Percentiles rank a stretch among this genome's conserved stretches.
Evolutionary conservation across 306 rosid genomes (phyloP).

Genomic region (Prunus dulcis): DNA sequence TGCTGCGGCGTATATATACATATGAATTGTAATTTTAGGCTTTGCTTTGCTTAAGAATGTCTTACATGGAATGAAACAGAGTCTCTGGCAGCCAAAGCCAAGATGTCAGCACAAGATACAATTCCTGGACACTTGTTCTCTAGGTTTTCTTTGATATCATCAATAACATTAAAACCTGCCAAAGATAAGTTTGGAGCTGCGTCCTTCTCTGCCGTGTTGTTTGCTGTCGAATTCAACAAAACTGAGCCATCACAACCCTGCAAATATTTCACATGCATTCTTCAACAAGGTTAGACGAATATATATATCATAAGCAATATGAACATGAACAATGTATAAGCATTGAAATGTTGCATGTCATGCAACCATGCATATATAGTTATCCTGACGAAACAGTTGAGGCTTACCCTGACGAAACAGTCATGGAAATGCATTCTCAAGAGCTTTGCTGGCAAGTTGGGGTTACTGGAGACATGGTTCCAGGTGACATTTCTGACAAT

Average conservation of each 20-base stretch:
- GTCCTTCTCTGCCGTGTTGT: constrained; percentile 24
- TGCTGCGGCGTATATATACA: background rate
- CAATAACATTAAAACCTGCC: constrained; percentile 28
- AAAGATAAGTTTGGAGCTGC: constrained; percentile 16
- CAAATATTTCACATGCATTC: background rate
- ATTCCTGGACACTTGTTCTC: constrained; percentile 31
- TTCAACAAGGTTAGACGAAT: background rate
- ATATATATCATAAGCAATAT: background rate
- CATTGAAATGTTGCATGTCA: too few relatives aligned
- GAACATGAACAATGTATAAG: too few relatives aligned
- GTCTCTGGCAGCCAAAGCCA: constrained; percentile 35
- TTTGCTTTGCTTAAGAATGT: background rate
- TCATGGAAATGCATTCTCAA: constrained; percentile 66
- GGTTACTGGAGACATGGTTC: constrained; percentile 34
- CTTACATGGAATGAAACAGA: constrained; percentile 32
- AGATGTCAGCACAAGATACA: constrained; percentile 39
- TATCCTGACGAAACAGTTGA: too few relatives aligned
- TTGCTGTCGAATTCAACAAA: constrained; percentile 42
- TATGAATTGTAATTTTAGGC: too few relatives aligned
- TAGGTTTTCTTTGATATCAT: constrained; percentile 20
- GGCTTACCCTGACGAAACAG: constrained; percentile 55
- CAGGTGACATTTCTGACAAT: constrained; percentile 34
- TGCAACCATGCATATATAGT: background rate
- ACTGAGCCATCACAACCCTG: constrained; percentile 67
- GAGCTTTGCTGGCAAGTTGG: constrained; percentile 40